phyloP scores from a whole-genome alignment of 169 alveolate genomes.

The Plasmodium blacklocki region DNA sequence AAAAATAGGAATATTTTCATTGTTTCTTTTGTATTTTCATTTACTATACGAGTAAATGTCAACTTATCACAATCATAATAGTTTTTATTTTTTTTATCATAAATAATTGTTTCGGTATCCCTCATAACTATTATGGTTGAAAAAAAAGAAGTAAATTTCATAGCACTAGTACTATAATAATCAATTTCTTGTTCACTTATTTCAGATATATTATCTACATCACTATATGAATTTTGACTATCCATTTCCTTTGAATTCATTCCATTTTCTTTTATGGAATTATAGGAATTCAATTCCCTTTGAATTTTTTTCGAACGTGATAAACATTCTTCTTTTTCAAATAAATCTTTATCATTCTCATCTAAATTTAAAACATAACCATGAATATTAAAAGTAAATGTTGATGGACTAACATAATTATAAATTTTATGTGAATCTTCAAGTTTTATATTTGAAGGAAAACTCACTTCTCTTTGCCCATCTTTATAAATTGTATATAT shows the following conservation, averaged over 20 bases:
- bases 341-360: slow-evolving; percentile 50
- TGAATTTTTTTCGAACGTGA: not conserved
- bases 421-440: slow-evolving; percentile 42
- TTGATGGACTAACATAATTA: slow-evolving; percentile 55
- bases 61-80: slow-evolving; percentile 75
- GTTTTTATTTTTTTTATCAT: slow-evolving; percentile 70
- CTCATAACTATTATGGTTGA: slow-evolving; percentile 72
- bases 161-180: slow-evolving; percentile 55
- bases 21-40: slow-evolving; percentile 60
- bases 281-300: not conserved
- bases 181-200: slow-evolving; percentile 43
- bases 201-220: slow-evolving; percentile 41
- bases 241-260: slow-evolving; percentile 16
- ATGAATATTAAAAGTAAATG: slow-evolving; percentile 72
- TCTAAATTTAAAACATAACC: slow-evolving; percentile 69
- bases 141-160: slow-evolving; percentile 75
- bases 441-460: slow-evolving; percentile 49
- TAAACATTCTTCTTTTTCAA: slow-evolving; percentile 10
- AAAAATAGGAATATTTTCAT: slow-evolving; percentile 58
- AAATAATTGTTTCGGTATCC: slow-evolving; percentile 73
- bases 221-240: slow-evolving; percentile 45
- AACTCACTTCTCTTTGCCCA: slow-evolving; percentile 65
- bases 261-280: slow-evolving; percentile 10
- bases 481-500: slow-evolving; percentile 63
- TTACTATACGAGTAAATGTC: slow-evolving; percentile 66